Conservation (phyloP, 169 alveolate genomes). For the Plasmodium fragile region DNA sequence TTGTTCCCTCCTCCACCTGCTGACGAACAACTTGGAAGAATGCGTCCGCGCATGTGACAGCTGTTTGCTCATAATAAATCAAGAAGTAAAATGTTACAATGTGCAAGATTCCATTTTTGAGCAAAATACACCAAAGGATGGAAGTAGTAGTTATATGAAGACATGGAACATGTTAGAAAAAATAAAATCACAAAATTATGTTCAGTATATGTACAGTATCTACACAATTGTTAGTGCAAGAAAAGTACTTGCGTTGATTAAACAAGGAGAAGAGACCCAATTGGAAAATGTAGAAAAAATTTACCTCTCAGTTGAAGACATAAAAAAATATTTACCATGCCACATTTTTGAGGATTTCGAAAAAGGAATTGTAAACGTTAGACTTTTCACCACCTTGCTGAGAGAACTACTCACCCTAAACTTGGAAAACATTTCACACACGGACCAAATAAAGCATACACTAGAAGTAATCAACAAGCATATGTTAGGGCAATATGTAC, state of each 20-base stretch:
- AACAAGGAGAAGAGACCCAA: neutral
- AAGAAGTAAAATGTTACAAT: slow-evolving; percentile 49
- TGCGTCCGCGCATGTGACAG: slow-evolving; percentile 46
- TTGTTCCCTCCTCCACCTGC: slow-evolving; percentile 22
- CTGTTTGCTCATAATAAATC: slow-evolving; percentile 35
- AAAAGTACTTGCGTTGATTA: slow-evolving; percentile 41
- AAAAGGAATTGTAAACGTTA: slow-evolving; percentile 3
- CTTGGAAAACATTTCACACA: neutral
- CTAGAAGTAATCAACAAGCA: neutral
- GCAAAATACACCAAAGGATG: neutral
- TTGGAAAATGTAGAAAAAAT: slow-evolving; percentile 13
- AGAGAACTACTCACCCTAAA: neutral
- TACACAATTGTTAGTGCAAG: slow-evolving; percentile 47
- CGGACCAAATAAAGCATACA: slow-evolving; percentile 1
- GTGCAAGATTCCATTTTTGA: slow-evolving; percentile 6
- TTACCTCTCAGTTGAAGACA: slow-evolving; percentile 12
- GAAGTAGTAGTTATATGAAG: neutral
- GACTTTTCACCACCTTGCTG: neutral
- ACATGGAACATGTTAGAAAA: slow-evolving; percentile 37
- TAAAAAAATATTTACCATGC: slow-evolving; percentile 13
- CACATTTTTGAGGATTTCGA: slow-evolving; percentile 23
- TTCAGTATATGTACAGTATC: slow-evolving; percentile 49
- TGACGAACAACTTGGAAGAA: slow-evolving; percentile 25
- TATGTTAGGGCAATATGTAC: neutral
- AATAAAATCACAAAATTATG: slow-evolving; percentile 41